Conservation (phyloP, 257 asterid species). For the Knoxia roxburghii region DNA sequence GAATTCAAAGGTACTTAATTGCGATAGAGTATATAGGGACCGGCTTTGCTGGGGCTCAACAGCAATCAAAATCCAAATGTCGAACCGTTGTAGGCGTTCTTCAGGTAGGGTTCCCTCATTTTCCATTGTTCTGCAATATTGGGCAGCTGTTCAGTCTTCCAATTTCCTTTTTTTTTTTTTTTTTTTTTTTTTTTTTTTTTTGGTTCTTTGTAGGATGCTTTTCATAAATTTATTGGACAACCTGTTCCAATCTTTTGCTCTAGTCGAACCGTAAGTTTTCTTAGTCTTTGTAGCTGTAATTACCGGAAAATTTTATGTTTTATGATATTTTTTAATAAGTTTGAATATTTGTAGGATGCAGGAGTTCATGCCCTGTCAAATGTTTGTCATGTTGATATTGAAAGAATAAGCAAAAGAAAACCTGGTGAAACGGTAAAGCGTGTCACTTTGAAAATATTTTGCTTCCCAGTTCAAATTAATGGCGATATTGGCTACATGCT, state of each 20-base stretch:
- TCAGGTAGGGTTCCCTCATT: constrained; percentile 31
- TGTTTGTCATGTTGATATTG: constrained; percentile 89
- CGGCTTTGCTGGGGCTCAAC: constrained; percentile 83
- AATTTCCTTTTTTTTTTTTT: neutral
- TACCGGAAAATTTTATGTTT: neutral
- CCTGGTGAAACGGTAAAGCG: constrained; percentile 76
- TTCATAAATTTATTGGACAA: constrained; percentile 67
- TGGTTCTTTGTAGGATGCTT: constrained; percentile 71
- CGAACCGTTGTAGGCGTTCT: constrained; percentile 89
- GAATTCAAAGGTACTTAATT: constrained; percentile 58
- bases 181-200: neutral
- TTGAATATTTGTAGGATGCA: constrained; percentile 53
- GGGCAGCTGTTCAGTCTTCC: neutral
- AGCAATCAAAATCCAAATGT: constrained; percentile 46
- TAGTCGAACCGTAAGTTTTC: constrained; percentile 76
- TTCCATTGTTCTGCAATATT: neutral
- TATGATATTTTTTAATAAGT: neutral
- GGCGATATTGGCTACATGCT: no score
- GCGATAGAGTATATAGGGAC: constrained; percentile 90
- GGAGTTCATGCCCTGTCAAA: constrained; percentile 93
- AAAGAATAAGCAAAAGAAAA: constrained; percentile 92
- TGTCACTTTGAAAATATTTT: neutral
- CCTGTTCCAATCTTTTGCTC: constrained; percentile 83
- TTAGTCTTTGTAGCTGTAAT: neutral
- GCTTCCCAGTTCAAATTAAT: neutral